Evolutionary conservation across 2,329 filamentous ascomycete genomes (phyloP).

Genomic region (Colletotrichum euphorbiae): DNA sequence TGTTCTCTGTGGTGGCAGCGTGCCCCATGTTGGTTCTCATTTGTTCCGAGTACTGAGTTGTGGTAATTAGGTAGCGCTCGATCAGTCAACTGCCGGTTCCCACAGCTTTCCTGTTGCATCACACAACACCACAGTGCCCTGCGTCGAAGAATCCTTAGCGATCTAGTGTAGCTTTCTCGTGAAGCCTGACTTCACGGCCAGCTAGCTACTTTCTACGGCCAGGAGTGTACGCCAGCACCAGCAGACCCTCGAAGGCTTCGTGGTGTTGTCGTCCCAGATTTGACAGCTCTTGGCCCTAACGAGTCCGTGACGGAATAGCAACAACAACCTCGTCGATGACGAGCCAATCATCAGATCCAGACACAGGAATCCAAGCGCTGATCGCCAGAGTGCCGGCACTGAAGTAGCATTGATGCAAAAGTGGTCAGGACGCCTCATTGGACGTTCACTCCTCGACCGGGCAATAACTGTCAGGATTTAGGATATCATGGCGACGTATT

Average conservation of each 20-base stretch:
- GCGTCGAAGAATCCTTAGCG: neutral
- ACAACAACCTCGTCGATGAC: neutral
- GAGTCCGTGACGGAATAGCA: slow-evolving; percentile 1
- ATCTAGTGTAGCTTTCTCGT: neutral
- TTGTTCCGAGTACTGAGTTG: no score
- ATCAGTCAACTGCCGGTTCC: neutral
- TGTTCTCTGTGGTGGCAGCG: no score
- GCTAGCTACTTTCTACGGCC: neutral
- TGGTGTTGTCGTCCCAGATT: neutral
- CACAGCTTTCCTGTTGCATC: slow-evolving; percentile 9
- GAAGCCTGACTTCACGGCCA: neutral
- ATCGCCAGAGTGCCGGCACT: slow-evolving; percentile 11
- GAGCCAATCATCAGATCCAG: slow-evolving; percentile 3
- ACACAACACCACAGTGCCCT: neutral
- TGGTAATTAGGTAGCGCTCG: no score
- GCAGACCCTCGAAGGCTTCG: slow-evolving; percentile 6
- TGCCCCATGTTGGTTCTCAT: no score
- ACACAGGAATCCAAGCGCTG: slow-evolving; percentile 3
- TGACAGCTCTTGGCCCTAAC: slow-evolving; percentile 19
- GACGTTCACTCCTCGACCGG: slow-evolving; percentile 6
- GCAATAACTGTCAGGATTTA: slow-evolving; percentile 1
- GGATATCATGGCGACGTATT: neutral
- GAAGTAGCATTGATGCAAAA: slow-evolving; percentile 10
- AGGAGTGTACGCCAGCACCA: neutral
- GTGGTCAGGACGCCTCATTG: slow-evolving; percentile 1